A percentile compares a stretch with the other conserved stretches of the same genome.
Conservation (phyloP, 441 rosid genomes). For the Melastoma candidum region DNA sequence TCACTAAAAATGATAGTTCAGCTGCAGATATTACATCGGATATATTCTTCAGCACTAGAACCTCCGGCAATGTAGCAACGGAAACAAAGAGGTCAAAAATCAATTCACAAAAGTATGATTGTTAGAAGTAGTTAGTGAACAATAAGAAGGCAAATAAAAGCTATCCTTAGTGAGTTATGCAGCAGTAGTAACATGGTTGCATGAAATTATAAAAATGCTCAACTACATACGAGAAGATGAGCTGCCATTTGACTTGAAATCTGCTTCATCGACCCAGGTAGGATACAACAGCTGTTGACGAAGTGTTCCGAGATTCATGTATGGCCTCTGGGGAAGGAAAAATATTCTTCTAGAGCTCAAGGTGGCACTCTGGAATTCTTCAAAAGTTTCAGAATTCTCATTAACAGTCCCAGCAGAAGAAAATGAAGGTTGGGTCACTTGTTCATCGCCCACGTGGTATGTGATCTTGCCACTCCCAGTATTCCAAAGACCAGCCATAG, state of each 20-base stretch:
- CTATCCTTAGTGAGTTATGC: neutral
- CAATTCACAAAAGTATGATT: neutral
- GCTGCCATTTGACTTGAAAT: slow-evolving; percentile 21
- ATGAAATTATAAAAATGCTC: neutral
- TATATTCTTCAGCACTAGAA: neutral
- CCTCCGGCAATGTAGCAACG: neutral
- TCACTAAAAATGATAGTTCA: slow-evolving; percentile 36
- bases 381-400: slow-evolving; percentile 15
- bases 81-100: neutral
- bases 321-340: slow-evolving; percentile 95
- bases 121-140: no score
- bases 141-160: neutral
- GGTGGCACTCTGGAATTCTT: slow-evolving; percentile 22
- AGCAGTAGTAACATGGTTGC: neutral
- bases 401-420: slow-evolving; percentile 22
- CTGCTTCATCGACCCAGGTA: slow-evolving; percentile 43
- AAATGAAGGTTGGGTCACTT: slow-evolving; percentile 20
- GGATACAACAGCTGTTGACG: slow-evolving; percentile 96
- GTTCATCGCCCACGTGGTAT: slow-evolving; percentile 42
- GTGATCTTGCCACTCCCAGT: slow-evolving; percentile 77
- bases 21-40: slow-evolving; percentile 22
- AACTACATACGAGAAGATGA: slow-evolving; percentile 29
- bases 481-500: slow-evolving; percentile 93
- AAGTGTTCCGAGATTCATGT: slow-evolving; percentile 93
- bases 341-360: slow-evolving; percentile 42